Evolutionary conservation across 2,329 filamentous ascomycete species (phyloP).

Genomic region (Penicillium nordicum): DNA sequence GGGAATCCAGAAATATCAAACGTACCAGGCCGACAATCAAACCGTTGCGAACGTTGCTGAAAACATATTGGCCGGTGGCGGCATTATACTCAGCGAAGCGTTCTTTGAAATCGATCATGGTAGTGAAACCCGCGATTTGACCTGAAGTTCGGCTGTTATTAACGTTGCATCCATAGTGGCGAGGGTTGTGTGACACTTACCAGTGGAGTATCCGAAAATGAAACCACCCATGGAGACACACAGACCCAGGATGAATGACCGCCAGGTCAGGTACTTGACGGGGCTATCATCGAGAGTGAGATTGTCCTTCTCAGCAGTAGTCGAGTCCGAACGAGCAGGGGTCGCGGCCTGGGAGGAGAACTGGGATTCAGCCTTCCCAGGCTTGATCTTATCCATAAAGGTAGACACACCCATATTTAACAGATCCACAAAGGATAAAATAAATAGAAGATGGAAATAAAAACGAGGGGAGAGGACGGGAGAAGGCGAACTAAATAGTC

Average conservation of each 20-base stretch:
- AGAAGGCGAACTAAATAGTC: constrained; percentile 26
- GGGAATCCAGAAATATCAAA: background rate
- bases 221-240: constrained; percentile 49
- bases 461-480: constrained; percentile 6
- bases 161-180: background rate
- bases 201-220: constrained; percentile 47
- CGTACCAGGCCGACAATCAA: constrained; percentile 45
- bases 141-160: constrained; percentile 23
- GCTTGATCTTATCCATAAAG: constrained; percentile 31
- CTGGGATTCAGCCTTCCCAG: constrained; percentile 24
- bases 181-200: constrained; percentile 22
- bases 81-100: constrained; percentile 39
- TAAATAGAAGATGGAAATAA: background rate
- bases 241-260: constrained; percentile 43
- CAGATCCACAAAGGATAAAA: constrained; percentile 1
- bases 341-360: constrained; percentile 35
- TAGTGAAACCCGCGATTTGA: constrained; percentile 46
- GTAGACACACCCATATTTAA: constrained; percentile 31
- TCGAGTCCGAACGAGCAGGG: constrained; percentile 33
- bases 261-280: constrained; percentile 43
- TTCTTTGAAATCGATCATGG: constrained; percentile 46
- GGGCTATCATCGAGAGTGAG: constrained; percentile 41
- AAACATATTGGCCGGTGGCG: constrained; percentile 34
- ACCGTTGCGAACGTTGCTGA: constrained; percentile 45
- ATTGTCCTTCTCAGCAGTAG: constrained; percentile 31